phyloP scores from a whole-genome alignment of 2,329 filamentous ascomycete genomes.

The Bipolaris bicolor region DNA sequence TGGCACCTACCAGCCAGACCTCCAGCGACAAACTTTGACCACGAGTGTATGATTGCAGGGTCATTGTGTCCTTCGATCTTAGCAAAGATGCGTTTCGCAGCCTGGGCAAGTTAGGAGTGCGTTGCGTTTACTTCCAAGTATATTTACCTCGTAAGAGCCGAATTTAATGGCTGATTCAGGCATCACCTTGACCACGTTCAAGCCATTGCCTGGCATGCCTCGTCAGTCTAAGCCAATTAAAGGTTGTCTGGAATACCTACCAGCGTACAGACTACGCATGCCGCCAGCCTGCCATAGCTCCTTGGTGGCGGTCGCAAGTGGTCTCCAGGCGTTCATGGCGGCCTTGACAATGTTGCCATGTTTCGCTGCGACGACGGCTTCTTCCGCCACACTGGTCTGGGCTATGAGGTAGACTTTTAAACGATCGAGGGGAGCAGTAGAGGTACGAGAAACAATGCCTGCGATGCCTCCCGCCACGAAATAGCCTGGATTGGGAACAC shows the following conservation, averaged over 20 bases:
- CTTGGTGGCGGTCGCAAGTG: slow-evolving; percentile 73
- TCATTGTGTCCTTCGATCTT: slow-evolving; percentile 87
- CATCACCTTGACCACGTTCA: slow-evolving; percentile 98
- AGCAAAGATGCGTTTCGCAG: slow-evolving; percentile 85
- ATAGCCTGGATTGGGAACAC: slow-evolving; percentile 89
- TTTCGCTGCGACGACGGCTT: slow-evolving; percentile 70
- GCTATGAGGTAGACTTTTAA: slow-evolving; percentile 97
- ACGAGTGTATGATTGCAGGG: slow-evolving; percentile 76
- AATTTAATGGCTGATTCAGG: slow-evolving; percentile 99
- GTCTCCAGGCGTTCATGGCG: slow-evolving; percentile 68
- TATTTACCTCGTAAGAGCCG: slow-evolving; percentile 81
- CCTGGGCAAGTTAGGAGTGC: slow-evolving; percentile 53
- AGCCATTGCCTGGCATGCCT: slow-evolving; percentile 74
- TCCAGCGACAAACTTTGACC: slow-evolving; percentile 88
- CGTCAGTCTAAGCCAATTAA: slow-evolving; percentile 17
- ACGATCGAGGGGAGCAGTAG: slow-evolving; percentile 93
- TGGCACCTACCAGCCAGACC: slow-evolving; percentile 71
- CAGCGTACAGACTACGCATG: slow-evolving; percentile 87
- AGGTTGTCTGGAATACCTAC: slow-evolving; percentile 57
- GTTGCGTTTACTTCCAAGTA: slow-evolving; percentile 1
- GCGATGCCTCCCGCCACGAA: slow-evolving; percentile 95
- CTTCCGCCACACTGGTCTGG: slow-evolving; percentile 71
- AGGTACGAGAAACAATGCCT: slow-evolving; percentile 92
- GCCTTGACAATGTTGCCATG: slow-evolving; percentile 71
- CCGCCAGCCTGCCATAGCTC: slow-evolving; percentile 88